A percentile compares a stretch with the other conserved stretches of the same genome.
Conservation (phyloP, 2,329 filamentous ascomycete species). For the Myriosclerotinia curreyana region DNA sequence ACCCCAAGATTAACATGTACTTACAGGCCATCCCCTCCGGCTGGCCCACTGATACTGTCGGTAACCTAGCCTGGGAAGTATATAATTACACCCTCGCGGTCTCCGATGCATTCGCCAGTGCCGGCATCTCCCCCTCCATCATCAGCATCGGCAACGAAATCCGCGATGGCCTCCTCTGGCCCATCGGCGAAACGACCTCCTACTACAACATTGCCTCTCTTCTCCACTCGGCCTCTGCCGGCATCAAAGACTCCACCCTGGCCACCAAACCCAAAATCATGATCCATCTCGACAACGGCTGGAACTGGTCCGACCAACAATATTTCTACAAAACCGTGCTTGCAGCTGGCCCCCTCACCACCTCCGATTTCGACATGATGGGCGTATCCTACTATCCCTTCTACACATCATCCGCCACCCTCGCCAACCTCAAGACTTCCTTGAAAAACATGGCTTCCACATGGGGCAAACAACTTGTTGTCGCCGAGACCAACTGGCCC, state of each 20-base stretch:
- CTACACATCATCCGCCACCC: conserved; percentile 58
- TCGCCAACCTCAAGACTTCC: conserved; percentile 53
- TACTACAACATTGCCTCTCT: conserved; percentile 60
- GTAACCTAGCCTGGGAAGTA: conserved; percentile 57
- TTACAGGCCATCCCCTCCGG: conserved; percentile 53
- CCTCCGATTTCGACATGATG: conserved; percentile 65
- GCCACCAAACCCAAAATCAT: conserved; percentile 62
- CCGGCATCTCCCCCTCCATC: conserved; percentile 55
- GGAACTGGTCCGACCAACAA: conserved; percentile 64
- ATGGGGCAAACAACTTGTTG: conserved; percentile 64
- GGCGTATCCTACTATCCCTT: conserved; percentile 74
- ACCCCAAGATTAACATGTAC: conserved; percentile 8
- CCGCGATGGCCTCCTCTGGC: conserved; percentile 63
- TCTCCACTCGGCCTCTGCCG: conserved; percentile 61
- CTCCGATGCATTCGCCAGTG: conserved; percentile 57
- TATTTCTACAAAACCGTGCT: conserved; percentile 58
- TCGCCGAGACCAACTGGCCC: conserved; percentile 71
- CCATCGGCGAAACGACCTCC: conserved; percentile 54
- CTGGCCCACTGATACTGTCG: conserved; percentile 58
- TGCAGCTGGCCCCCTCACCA: conserved; percentile 47
- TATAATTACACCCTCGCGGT: conserved; percentile 67
- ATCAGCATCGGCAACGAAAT: conserved; percentile 75
- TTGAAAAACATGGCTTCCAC: conserved; percentile 57
- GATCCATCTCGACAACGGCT: conserved; percentile 75
- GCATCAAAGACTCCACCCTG: conserved; percentile 61